Evolutionary conservation across 768 basidiomycete species (phyloP).

Genomic region (Phylloporus arenicola): DNA sequence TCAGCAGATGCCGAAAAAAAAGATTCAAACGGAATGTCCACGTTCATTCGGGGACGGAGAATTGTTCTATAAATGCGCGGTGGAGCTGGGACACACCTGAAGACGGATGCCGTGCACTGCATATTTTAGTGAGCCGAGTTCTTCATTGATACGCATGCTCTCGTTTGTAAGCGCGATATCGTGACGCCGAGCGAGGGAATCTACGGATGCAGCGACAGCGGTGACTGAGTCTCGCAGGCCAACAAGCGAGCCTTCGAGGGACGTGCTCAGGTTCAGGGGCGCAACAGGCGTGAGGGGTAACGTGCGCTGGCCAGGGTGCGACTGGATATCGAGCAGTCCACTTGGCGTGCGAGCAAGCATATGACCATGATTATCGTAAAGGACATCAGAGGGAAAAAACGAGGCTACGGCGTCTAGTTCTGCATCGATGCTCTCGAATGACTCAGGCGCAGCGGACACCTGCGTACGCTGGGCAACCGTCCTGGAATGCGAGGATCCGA

Average conservation of each 20-base stretch:
- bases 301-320: conserved; percentile 21
- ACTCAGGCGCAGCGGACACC: conserved; percentile 10
- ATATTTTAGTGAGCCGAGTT: conserved; percentile 62
- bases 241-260: conserved; percentile 56
- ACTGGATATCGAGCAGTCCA: conserved; percentile 18
- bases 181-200: conserved; percentile 54
- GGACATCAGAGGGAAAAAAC: conserved; percentile 25
- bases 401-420: conserved; percentile 24
- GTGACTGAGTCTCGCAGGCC: conserved; percentile 58
- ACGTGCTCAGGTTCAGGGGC: conserved; percentile 57
- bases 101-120: conserved; percentile 72
- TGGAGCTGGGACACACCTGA: conserved; percentile 47
- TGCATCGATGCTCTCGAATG: conserved; percentile 15
- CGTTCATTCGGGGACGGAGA: background rate
- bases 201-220: conserved; percentile 53
- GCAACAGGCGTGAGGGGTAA: conserved; percentile 40
- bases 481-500: conserved; percentile 20
- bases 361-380: conserved; percentile 17
- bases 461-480: conserved; percentile 10
- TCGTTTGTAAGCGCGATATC: conserved; percentile 70
- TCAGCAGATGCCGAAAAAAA: conserved; percentile 2
- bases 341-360: conserved; percentile 12
- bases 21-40: conserved; percentile 3
- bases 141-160: conserved; percentile 65
- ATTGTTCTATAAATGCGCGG: conserved; percentile 1